Percentiles rank a stretch among this genome's conserved stretches.
Evolutionary conservation across 305 asterid species (phyloP).

Genomic region (Petunia hybrid): DNA sequence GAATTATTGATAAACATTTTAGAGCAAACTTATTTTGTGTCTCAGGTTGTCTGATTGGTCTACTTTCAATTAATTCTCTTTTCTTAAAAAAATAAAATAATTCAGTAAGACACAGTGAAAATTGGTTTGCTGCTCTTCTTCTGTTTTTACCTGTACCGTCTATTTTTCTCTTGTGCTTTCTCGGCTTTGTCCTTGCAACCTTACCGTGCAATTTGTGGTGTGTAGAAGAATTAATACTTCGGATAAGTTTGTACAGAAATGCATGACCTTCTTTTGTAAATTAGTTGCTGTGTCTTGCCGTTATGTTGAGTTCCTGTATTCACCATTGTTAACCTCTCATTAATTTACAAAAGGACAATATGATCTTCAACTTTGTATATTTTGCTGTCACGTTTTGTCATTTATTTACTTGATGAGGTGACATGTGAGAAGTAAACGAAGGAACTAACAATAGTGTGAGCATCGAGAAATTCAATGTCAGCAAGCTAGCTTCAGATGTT

Average conservation of each 20-base stretch:
- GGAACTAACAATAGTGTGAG: too few species aligned
- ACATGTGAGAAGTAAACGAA: too few species aligned
- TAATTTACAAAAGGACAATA: background rate
- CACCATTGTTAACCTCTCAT: background rate
- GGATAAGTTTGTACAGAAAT: conserved; percentile 16
- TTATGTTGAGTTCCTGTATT: background rate
- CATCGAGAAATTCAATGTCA: too few species aligned
- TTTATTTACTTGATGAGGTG: too few species aligned
- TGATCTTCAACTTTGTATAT: too few species aligned
- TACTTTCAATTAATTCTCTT: background rate
- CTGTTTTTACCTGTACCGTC: conserved; percentile 7
- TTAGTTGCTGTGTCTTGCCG: conserved; percentile 3
- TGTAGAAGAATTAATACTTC: background rate
- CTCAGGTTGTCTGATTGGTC: background rate
- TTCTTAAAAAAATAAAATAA: background rate
- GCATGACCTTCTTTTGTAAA: conserved; percentile 11
- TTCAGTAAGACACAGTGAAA: background rate
- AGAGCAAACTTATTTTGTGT: conserved; percentile 4
- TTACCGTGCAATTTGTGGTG: background rate
- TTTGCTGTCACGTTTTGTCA: too few species aligned
- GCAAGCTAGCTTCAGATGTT: background rate
- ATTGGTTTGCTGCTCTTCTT: conserved; percentile 5
- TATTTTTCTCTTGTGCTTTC: conserved; percentile 7
- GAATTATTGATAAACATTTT: background rate
- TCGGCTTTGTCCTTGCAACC: background rate